Conservation (phyloP, 2,329 filamentous ascomycete species). For the Pseudocercospora pini-densiflorae region DNA sequence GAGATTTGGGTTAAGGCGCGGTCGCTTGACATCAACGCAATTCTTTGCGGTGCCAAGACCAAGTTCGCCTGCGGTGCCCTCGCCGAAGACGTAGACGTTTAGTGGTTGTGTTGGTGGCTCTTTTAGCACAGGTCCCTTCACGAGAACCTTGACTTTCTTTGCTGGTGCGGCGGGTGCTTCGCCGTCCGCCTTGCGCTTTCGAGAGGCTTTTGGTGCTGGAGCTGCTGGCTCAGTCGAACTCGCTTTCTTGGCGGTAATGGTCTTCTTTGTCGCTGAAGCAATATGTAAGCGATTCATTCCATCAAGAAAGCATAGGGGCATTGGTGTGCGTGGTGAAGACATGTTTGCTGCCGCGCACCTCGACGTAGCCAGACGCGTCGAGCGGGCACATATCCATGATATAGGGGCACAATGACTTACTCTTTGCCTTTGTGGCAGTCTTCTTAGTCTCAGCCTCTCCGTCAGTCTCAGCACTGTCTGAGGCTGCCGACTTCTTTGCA, state of each 20-base stretch:
- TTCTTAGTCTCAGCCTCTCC: constrained; percentile 11
- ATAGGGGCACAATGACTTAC: constrained; percentile 22
- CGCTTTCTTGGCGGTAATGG: constrained; percentile 21
- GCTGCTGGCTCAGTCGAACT: constrained; percentile 10
- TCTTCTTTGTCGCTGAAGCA: constrained; percentile 31
- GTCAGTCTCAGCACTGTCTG: constrained; percentile 23
- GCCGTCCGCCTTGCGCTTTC: constrained; percentile 38
- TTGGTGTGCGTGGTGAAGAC: constrained; percentile 11
- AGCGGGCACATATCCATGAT: background rate
- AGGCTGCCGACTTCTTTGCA: constrained; percentile 17
- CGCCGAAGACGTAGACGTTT: constrained; percentile 80
- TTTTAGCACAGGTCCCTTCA: constrained; percentile 60
- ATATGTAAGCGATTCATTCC: constrained; percentile 27
- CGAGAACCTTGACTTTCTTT: constrained; percentile 38
- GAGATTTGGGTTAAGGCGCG: constrained; percentile 69
- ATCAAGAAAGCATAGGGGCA: constrained; percentile 23
- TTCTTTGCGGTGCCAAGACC: constrained; percentile 72
- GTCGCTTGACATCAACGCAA: constrained; percentile 73
- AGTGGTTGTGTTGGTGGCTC: constrained; percentile 65
- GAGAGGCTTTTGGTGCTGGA: constrained; percentile 25
- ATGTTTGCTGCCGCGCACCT: constrained; percentile 18
- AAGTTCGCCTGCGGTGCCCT: constrained; percentile 80
- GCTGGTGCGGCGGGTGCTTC: constrained; percentile 34
- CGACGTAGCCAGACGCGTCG: constrained; percentile 8
- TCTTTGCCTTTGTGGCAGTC: constrained; percentile 26